Evolutionary conservation across 352 stramenopile genomes (phyloP).

Genomic region (Pythium guiyangense): DNA sequence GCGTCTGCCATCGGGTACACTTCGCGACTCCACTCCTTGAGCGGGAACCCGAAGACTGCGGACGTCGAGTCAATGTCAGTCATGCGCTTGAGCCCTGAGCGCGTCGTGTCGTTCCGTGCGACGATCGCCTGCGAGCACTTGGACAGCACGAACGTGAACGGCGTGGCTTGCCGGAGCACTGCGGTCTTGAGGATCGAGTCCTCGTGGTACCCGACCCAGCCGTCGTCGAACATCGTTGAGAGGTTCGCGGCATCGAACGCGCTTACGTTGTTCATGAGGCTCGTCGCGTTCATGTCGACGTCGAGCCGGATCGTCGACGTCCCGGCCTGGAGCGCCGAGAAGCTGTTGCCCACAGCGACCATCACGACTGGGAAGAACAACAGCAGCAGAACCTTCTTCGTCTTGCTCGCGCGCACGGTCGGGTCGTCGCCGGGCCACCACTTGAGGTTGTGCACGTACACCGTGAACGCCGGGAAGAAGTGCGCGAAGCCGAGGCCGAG

Average conservation of each 20-base stretch:
- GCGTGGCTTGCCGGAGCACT: slow-evolving; percentile 6
- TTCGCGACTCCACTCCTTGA: slow-evolving; percentile 22
- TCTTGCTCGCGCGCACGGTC: slow-evolving; percentile 9
- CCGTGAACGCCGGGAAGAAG: slow-evolving; percentile 20
- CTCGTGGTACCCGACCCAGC: slow-evolving; percentile 5
- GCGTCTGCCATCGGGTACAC: slow-evolving; percentile 13
- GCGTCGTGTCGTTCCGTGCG: background rate
- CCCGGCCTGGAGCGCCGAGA: slow-evolving; percentile 16
- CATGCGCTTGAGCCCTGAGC: slow-evolving; percentile 8
- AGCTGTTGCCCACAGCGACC: slow-evolving; percentile 18
- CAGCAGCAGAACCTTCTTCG: slow-evolving; percentile 16
- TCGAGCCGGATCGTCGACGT: slow-evolving; percentile 10
- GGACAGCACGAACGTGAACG: slow-evolving; percentile 13
- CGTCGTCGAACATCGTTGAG: background rate
- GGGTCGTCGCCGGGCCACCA: slow-evolving; percentile 20
- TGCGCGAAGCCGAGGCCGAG: slow-evolving; percentile 15
- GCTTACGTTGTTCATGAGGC: slow-evolving; percentile 3
- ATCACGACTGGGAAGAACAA: slow-evolving; percentile 19
- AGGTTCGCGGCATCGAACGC: background rate
- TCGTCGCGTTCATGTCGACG: slow-evolving; percentile 7
- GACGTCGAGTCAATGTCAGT: slow-evolving; percentile 18
- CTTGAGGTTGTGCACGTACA: slow-evolving; percentile 24
- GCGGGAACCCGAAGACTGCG: slow-evolving; percentile 18
- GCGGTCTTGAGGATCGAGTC: slow-evolving; percentile 17
- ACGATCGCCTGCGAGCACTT: slow-evolving; percentile 2